Evolutionary conservation across 441 rosid genomes (phyloP), one percentile per base, ranked within the genome.

Genomic region (Heliophila coronopifolia): DNA sequence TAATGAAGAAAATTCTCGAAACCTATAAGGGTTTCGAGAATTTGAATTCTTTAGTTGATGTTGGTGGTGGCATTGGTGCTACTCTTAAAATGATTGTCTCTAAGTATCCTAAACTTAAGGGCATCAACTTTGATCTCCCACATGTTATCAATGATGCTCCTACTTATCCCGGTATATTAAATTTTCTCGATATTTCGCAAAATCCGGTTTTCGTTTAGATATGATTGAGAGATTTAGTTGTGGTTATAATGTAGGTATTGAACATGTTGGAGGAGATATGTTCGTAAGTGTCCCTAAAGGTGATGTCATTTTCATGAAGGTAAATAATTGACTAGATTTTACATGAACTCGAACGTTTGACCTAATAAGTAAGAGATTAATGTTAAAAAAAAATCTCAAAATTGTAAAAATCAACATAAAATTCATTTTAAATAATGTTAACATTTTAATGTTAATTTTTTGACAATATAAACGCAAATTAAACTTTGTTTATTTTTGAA

Each of bases 221-320:
- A 20, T 20, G 23, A 20, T 20, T 20, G 23, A 20, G 2, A 4
- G 23, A 4, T 23, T 13, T 35, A 14, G 12, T 25, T 25, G 34
- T 16, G n/a, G n/a, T n/a, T n/a, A 16, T 38, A 27, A 27, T 52
- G 25, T 2, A 52, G 46, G 69, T 42, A 53, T 65, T 37, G 70
- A 69, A 34, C 64, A 69, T 45, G 16, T 69, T 10, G 70, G 74
- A 2, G 68, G 73, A 50, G 73, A 68, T 39, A 68, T 62, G 68
- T 68, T 68, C 44, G 49, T 47, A 5, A 66, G 16, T 31, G 58
- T 66, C 35, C 62, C 71, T n/a, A 59, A 48, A 60, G 63, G 63
- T 2, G 70, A 69, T 48, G 66, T 67, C 32, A 59, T 69, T 36
- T 64, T 64, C 63, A 54, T 64, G 63, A 63, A 64, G 70, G 66